Conservation (phyloP, 768 basidiomycete species). For the Chalciporus pseudorubinellus region DNA sequence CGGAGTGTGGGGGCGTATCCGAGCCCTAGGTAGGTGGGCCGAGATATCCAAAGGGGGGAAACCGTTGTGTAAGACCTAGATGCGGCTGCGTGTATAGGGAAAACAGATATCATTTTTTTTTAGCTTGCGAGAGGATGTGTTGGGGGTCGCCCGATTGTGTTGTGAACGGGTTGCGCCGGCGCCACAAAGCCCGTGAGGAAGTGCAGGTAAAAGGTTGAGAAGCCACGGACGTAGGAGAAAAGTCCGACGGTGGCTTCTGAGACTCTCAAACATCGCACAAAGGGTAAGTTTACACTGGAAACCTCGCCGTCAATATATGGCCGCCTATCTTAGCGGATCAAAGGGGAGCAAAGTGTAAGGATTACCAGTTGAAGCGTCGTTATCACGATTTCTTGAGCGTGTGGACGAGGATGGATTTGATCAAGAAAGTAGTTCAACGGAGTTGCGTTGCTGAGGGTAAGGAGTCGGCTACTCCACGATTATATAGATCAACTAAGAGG, state of each 20-base stretch:
- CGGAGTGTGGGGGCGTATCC: conserved; percentile 21
- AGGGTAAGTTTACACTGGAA: conserved; percentile 10
- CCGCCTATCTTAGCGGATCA: conserved; percentile 18
- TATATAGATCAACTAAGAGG: background rate
- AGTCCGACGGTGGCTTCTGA: conserved; percentile 35
- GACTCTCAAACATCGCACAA: conserved; percentile 28
- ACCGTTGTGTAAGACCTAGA: conserved; percentile 15
- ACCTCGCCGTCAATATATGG: conserved; percentile 16
- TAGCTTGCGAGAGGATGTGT: conserved; percentile 12
- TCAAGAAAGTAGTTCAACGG: background rate
- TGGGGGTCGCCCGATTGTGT: conserved; percentile 21
- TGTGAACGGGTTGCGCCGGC: conserved; percentile 13
- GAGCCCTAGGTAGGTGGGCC: conserved; percentile 11
- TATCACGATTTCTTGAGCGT: no score
- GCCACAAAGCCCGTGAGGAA: conserved; percentile 30
- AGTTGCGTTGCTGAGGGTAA: conserved; percentile 3
- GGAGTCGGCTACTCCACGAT: background rate
- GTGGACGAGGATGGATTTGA: background rate
- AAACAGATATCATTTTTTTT: conserved; percentile 10
- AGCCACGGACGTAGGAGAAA: conserved; percentile 34
- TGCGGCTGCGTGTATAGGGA: conserved; percentile 16
- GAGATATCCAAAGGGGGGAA: conserved; percentile 23
- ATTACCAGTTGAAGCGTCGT: no score
- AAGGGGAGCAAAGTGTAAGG: conserved; percentile 1
- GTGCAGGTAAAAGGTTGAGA: conserved; percentile 22